Base-by-base conservation (phyloP, 2,329 filamentous ascomycete genomes). In the Fusarium drepaniforme region DNA sequence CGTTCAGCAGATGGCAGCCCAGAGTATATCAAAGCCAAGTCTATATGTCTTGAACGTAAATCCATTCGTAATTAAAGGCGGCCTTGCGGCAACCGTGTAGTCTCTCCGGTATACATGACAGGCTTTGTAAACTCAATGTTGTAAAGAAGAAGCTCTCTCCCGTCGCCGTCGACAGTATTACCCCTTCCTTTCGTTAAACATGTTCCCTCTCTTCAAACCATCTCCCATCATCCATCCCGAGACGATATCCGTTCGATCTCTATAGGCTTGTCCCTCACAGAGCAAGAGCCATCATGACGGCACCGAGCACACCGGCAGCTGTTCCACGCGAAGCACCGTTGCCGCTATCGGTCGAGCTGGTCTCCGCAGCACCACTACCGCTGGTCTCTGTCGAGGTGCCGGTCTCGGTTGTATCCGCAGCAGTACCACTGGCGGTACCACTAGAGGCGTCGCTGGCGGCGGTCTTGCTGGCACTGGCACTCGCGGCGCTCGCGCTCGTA, bases 241-340 rank as follows among this genome's bases (percentile, higher is more conserved):
- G 21, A 13, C 40, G 7, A 21, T 15, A 60, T 59, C 8, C 37
- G 25, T 23, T 30, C 38, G 21, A 28, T 18, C 12, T 18, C 35
- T 21, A 44, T 25, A 40, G 5, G 3, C 9, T 5, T 11, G 5
- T 23, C 8, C 25, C 21, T 77, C 75, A 82, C 28, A 82, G 70
- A 64, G 79, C 81, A 57, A 80, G 63, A 18, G 81, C 58, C 74
- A 82, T 67, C 64, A 80, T 59, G 9, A 74, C 71, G 8, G 80
- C 79, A 57, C 80, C 81, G 13, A 80, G 38, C 21, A 81, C 23
- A 40, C 80, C 73, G 37, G 69, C 70, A 15, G 75, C 69, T 33
- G 58, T 67, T 63, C 66, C 75, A 18, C 67, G 70, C 40, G 70
- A 53, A 60, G 70, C 73, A 68, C 42, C 64, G 18, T 64, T 75